Conservation (phyloP, 768 basidiomycete genomes). For the Chiua virens region DNA sequence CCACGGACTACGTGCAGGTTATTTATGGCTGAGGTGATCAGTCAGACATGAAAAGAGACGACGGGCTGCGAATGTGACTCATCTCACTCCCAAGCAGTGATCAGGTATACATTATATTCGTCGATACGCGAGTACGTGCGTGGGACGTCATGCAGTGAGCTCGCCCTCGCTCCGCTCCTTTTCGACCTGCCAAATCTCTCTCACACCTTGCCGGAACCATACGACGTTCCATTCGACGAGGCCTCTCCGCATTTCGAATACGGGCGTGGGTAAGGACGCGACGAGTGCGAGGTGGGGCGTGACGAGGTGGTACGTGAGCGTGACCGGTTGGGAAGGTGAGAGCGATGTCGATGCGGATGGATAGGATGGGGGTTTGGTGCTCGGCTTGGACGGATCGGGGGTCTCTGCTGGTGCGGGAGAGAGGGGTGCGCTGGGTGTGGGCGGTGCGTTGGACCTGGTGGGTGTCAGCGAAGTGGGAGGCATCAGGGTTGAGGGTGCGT, state of each 20-base stretch:
- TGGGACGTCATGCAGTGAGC: slow-evolving; percentile 1
- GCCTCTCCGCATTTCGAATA: slow-evolving; percentile 71
- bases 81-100: background rate
- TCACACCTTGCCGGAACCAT: slow-evolving; percentile 79
- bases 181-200: slow-evolving; percentile 80
- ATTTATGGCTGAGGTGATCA: too few relatives aligned
- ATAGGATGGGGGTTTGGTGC: slow-evolving; percentile 54
- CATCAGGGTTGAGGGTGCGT: slow-evolving; percentile 7
- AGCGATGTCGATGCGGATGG: slow-evolving; percentile 67
- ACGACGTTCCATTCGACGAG: slow-evolving; percentile 87
- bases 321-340: slow-evolving; percentile 58
- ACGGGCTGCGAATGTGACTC: too few relatives aligned
- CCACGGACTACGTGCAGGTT: too few relatives aligned
- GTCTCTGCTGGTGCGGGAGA: background rate
- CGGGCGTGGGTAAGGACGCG: slow-evolving; percentile 68
- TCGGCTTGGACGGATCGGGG: slow-evolving; percentile 8
- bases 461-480: slow-evolving; percentile 1
- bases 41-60: too few relatives aligned
- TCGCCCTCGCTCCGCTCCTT: slow-evolving; percentile 42
- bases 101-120: too few relatives aligned
- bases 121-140: too few relatives aligned
- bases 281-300: slow-evolving; percentile 70
- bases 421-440: slow-evolving; percentile 10
- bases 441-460: slow-evolving; percentile 22
- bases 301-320: slow-evolving; percentile 82